Conservation (phyloP, 2,329 filamentous ascomycete species). For the Pseudogymnoascus sp. region DNA sequence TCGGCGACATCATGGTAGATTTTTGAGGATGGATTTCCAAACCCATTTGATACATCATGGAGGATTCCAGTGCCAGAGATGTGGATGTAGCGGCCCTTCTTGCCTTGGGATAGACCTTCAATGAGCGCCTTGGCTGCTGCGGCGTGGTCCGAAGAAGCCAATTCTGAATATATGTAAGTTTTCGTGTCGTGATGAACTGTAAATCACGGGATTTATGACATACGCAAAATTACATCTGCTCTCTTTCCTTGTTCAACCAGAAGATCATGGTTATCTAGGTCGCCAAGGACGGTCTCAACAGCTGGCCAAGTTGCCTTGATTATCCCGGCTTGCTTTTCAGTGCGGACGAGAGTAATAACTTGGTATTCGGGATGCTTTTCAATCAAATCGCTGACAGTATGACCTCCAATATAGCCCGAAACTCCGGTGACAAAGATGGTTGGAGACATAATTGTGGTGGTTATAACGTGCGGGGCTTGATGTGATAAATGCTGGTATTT, state of each 20-base stretch:
- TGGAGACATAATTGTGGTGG: slow-evolving; percentile 14
- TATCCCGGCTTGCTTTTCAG: slow-evolving; percentile 11
- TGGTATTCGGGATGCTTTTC: slow-evolving; percentile 13
- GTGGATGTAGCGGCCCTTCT: slow-evolving; percentile 14
- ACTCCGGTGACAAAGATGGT: slow-evolving; percentile 16
- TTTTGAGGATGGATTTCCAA: slow-evolving; percentile 27
- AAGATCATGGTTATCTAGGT: slow-evolving; percentile 12
- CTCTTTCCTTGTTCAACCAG: slow-evolving; percentile 12
- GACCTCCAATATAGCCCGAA: slow-evolving; percentile 18
- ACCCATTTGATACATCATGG: slow-evolving; percentile 6
- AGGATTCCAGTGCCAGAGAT: slow-evolving; percentile 15
- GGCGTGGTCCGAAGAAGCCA: slow-evolving; percentile 12
- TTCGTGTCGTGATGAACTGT: not conserved
- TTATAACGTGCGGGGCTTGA: not conserved
- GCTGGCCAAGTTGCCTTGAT: slow-evolving; percentile 12
- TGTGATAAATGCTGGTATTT: not conserved
- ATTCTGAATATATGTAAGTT: not conserved
- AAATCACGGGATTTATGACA: not conserved
- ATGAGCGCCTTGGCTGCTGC: slow-evolving; percentile 10
- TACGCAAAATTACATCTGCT: slow-evolving; percentile 16
- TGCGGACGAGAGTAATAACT: slow-evolving; percentile 15
- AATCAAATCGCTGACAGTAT: slow-evolving; percentile 10
- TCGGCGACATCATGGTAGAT: slow-evolving; percentile 38
- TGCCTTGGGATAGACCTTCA: slow-evolving; percentile 10
- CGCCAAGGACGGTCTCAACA: slow-evolving; percentile 12